Base-by-base conservation (phyloP, 2,329 filamentous ascomycete species). In the Fusarium drepaniforme region DNA sequence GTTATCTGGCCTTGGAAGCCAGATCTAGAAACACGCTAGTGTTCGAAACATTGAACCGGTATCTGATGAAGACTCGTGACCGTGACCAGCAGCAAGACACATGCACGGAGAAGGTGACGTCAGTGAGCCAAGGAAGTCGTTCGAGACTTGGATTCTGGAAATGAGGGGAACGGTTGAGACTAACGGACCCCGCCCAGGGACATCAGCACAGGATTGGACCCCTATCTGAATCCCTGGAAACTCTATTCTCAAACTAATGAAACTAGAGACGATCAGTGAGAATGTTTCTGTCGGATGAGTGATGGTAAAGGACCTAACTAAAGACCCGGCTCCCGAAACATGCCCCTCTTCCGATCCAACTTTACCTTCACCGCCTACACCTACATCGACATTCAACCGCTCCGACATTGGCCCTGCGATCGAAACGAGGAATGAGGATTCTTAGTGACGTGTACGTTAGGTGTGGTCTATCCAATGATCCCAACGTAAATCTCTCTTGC, bases 341-440 rank as follows among this genome's bases (percentile, higher is more conserved):
- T 3, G 35, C 28, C 51, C 81, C 84, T 21, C 82, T 85, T n/a
- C 87, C 82, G 8, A 80, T 21, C 87, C 82, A 7, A 80, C 84
- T 9, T 81, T 86, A n/a, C 87, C 87, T 2, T 78, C 83, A 16
- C 90, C 89, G 16, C 89, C 89, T 28, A 87, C 87, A 75, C 86
- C 88, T 5, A 85, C 85, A 8, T 81, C 85, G 23, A 83, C 84
- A 16, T 90, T 90, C 77, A 84, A 84, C 21, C 84, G 87, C 16
- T 76, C 84, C 57, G 87, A 87, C 23, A 4, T 23, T 23, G 23
- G 23, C 23, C 23, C 23, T 92, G 91, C 73, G 90, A 92, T 11
- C 15, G 28, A 9, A 15, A 49, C 15, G 23, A 49, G 46, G 28
- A 28, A 8, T 18, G 15, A 49, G 23, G 23, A 15, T 3, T 16